Evolutionary conservation across 2,329 filamentous ascomycete species (phyloP).

Genomic region (Endocalyx cinctus): DNA sequence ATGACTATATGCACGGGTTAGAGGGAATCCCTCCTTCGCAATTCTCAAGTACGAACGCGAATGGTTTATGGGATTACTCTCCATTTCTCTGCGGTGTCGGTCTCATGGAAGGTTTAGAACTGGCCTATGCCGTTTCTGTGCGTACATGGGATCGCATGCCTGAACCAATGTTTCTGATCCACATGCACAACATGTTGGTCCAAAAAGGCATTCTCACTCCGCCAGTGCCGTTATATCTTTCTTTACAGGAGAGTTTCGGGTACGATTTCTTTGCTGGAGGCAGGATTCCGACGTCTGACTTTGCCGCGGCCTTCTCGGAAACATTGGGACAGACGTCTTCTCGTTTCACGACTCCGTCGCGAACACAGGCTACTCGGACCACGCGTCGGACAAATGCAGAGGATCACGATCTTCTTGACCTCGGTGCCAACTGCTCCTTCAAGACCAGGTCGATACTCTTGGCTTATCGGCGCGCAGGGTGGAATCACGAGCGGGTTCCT

Average conservation of each 20-base stretch:
- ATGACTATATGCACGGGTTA: conserved; percentile 30
- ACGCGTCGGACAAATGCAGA: conserved; percentile 1
- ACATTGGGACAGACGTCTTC: conserved; percentile 1
- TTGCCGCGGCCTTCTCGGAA: conserved; percentile 17
- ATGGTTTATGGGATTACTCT: conserved; percentile 44
- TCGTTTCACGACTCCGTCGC: neutral
- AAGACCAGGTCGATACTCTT: conserved; percentile 28
- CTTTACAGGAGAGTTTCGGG: conserved; percentile 21
- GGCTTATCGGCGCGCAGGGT: conserved; percentile 26
- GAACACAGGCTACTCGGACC: neutral
- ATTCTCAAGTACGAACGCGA: conserved; percentile 34
- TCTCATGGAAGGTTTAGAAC: conserved; percentile 38
- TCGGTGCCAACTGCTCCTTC: conserved; percentile 25
- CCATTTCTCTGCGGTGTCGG: conserved; percentile 45
- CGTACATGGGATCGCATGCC: conserved; percentile 34
- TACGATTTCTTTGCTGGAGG: conserved; percentile 24
- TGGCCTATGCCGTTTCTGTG: conserved; percentile 31
- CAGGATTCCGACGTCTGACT: conserved; percentile 25
- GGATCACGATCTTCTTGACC: conserved; percentile 14
- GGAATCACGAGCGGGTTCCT: conserved; percentile 31
- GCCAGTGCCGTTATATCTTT: conserved; percentile 27
- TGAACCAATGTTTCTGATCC: conserved; percentile 35
- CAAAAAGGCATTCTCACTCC: conserved; percentile 33
- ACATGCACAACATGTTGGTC: conserved; percentile 45
- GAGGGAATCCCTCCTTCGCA: conserved; percentile 34